Evolutionary conservation across 495 filamentous ascomycete species (phyloP), one percentile per base, ranked within the genome.

Genomic region (Aspergillus asperescens): DNA sequence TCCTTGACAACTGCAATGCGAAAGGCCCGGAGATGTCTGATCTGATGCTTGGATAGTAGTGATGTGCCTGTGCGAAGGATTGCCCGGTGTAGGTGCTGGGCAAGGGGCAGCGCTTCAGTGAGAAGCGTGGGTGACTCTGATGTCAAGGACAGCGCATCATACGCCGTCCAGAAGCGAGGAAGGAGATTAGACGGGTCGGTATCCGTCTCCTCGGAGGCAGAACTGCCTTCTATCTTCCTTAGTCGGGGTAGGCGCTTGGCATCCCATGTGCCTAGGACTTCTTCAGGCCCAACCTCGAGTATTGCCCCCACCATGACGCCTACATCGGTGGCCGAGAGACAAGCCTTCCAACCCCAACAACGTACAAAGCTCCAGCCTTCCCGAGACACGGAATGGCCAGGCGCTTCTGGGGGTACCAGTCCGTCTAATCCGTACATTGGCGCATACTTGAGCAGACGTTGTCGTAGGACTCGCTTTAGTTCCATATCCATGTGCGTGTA

Each of bases 401-500:
- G 76, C 18, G 80, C 81, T 24, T 81, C 79, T 25, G 77, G 70
- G 3, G 91, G 92, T 3, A 97, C 90, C 42, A 98, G 79, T 18
- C 89, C 94, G 60, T 96, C 90, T 8, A 98, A 77, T 24, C 91
- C 90, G 67, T 96, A 97, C 53, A 90, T 71, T 2, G 89, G 87
- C 0, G 90, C 90, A 59, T 95, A 96, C 54, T 89, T 90, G 31
- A 95, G 77, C 2, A 98, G 75, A 39, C 92, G 86, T 43, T 85
- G 78, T n/a, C 91, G 83, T 19, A 98, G 72, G 10, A 86, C 87
- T 19, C 88, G 84, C 69, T 98, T 98, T 31, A 98, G 72, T 62
- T 93, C 84, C 87, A 97, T 92, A 64, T 98, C 94, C 90, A 98
- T 96, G 68, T 98, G 93, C 2, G 90, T 88, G 65, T 98, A 98